Base-by-base conservation (phyloP, 2,329 filamentous ascomycete species). In the Phialemoniopsis sp. region DNA sequence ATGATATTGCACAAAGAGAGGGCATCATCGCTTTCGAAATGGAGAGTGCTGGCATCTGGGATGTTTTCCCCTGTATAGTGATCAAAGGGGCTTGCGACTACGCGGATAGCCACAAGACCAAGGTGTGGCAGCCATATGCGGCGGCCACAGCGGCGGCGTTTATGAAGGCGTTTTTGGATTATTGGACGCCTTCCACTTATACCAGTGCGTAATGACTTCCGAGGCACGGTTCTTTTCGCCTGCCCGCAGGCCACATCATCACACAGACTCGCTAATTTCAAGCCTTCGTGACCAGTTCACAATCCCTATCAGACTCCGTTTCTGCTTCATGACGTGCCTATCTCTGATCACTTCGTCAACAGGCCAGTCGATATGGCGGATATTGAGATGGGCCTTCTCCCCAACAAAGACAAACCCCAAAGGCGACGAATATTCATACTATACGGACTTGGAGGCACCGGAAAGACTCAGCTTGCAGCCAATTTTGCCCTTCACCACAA, bases 21-120 rank as follows among this genome's bases (percentile, higher is more conserved):
- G 34, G 36, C 2, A 39, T 60, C 3, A 52, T 62, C 13, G 58
- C 46, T 0, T 63, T 62, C 31, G 62, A 62, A 42, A 63, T 55
- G 55, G 61, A 62, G 16, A 53, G 54, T 0, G 58, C 58, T 2
- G 62, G 61, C 0, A 34, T 53, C 0, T 62, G 52, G 53, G 53
- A 59, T 2, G 44, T 48, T 0, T 38, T 66, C 0, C 63, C 64
- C 0, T 64, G 59, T 5, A 40, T 70, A 1, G 46, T 63, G 0
- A 57, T 70, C 32, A 64, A 65, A 10, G 59, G 59, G 2, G 55
- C 60, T 3, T 66, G 56, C 29, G 58, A 63, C 38, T 67, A 64
- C 36, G 58, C 59, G 3, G 63, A 67, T 39, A 56, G 50, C 10
- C 62, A 66, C 37, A 66, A 65, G 45, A 57, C 50, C 19, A 57